Conservation (phyloP, 202 grass and related monocot genomes). For the Miscanthus sacchariflorus region DNA sequence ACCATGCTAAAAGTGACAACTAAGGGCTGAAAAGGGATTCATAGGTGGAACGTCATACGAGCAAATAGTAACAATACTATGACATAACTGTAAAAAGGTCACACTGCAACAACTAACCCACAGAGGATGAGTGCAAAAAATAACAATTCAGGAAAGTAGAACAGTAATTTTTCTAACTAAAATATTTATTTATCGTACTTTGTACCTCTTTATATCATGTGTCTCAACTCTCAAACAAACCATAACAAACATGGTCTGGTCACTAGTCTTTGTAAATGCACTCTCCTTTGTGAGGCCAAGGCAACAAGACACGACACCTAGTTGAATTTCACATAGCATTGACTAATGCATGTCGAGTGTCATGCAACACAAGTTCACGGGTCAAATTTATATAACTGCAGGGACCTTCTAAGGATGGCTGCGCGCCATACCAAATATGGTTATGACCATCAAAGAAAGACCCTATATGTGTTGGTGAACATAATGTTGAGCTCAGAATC, state of each 20-base stretch:
- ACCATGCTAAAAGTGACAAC: background rate
- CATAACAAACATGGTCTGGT: background rate
- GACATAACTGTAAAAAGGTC: background rate
- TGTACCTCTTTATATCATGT: background rate
- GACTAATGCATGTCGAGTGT: background rate
- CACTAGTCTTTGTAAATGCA: background rate
- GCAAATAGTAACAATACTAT: background rate
- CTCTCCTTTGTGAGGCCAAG: background rate
- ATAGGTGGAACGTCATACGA: background rate
- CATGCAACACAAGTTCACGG: background rate
- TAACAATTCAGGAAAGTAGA: background rate
- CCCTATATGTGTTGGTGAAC: background rate
- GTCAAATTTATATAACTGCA: background rate
- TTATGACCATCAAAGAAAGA: constrained; percentile 1
- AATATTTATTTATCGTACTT: background rate
- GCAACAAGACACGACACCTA: background rate
- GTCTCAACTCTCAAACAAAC: background rate
- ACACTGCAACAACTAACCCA: background rate
- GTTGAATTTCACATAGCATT: constrained; percentile 17
- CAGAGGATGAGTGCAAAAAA: background rate
- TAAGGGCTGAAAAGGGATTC: background rate
- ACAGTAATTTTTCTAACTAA: background rate
- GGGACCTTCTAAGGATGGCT: background rate
- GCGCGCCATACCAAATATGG: background rate
- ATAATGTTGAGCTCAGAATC: constrained; percentile 8